These are phyloP conservation scores for Thozetella sp. DNA, from an alignment of 495 filamentous ascomycete genomes.

Conservation along the genomic window DNA sequence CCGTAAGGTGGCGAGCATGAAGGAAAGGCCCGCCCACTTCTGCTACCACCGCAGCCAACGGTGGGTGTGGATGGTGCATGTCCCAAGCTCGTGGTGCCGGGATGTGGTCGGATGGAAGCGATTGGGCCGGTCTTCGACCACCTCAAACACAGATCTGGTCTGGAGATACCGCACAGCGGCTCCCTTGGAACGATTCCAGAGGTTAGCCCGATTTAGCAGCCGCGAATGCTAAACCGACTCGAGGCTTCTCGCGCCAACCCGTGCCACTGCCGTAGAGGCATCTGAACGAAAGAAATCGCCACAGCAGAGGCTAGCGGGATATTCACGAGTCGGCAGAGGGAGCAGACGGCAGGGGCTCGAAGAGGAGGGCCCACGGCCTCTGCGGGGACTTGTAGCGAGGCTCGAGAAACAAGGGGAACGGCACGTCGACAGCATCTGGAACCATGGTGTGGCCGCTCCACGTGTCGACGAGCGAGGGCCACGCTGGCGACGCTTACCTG, in stretches of 20 bases:
- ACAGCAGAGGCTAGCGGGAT: too few species aligned
- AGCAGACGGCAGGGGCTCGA: too few species aligned
- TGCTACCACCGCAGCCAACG: not conserved
- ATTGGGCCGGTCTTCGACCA: constrained; percentile 22
- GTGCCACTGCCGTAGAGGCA: too few species aligned
- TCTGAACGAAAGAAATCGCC: too few species aligned
- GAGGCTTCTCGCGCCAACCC: not conserved
- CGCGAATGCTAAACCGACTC: constrained; percentile 22
- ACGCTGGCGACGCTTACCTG: not conserved
- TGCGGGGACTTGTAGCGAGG: too few species aligned
- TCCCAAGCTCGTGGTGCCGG: constrained; percentile 14
- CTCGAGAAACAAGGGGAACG: not conserved
- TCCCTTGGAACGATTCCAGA: constrained; percentile 6
- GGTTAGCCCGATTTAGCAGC: constrained; percentile 29
- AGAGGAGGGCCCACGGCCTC: too few species aligned
- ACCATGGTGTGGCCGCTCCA: not conserved
- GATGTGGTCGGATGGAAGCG: constrained; percentile 7
- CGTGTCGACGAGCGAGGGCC: not conserved
- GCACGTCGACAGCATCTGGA: not conserved
- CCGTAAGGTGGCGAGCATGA: constrained; percentile 3
- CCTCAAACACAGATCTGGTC: constrained; percentile 32
- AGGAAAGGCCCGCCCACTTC: not conserved
- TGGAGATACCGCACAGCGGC: constrained; percentile 22
- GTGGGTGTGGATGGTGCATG: not conserved
- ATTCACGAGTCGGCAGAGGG: too few species aligned